A percentile compares a stretch with the other conserved stretches of the same genome.
These are phyloP conservation scores for Rubia peregrina DNA, from an alignment of 305 asterid genomes.

Conservation along the genomic window DNA sequence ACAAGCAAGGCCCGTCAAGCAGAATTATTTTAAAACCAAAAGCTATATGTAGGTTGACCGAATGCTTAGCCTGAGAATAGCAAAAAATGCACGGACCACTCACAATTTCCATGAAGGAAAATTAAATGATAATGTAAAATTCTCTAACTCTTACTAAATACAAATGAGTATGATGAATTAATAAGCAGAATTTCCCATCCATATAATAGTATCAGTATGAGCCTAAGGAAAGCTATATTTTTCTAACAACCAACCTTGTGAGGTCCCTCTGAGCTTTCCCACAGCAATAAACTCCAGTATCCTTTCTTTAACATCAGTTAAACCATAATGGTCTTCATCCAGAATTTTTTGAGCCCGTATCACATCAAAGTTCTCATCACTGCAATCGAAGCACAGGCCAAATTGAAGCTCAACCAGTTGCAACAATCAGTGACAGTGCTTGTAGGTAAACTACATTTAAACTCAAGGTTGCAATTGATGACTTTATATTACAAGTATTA, in stretches of 20 bases:
- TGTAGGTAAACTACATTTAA: slow-evolving; percentile 4
- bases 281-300: slow-evolving; percentile 97
- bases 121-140: neutral
- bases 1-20: neutral
- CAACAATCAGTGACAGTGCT: neutral
- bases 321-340: slow-evolving; percentile 97
- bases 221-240: neutral
- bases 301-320: slow-evolving; percentile 94
- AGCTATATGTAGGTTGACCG: neutral
- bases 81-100: neutral
- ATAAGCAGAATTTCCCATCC: neutral
- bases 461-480: neutral
- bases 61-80: neutral
- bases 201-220: slow-evolving; percentile 10
- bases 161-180: neutral
- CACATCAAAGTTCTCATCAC: slow-evolving; percentile 91
- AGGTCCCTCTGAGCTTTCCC: slow-evolving; percentile 92
- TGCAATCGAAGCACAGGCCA: slow-evolving; percentile 28
- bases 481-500: neutral
- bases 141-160: neutral
- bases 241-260: slow-evolving; percentile 68
- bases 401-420: slow-evolving; percentile 1
- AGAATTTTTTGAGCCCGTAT: slow-evolving; percentile 75
- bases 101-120: neutral
- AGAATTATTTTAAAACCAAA: neutral